Percentiles rank a stretch among this genome's conserved stretches.
These are phyloP conservation scores for Pythium vanterpoolii DNA, from an alignment of 352 stramenopile species.

Conservation along the genomic window DNA sequence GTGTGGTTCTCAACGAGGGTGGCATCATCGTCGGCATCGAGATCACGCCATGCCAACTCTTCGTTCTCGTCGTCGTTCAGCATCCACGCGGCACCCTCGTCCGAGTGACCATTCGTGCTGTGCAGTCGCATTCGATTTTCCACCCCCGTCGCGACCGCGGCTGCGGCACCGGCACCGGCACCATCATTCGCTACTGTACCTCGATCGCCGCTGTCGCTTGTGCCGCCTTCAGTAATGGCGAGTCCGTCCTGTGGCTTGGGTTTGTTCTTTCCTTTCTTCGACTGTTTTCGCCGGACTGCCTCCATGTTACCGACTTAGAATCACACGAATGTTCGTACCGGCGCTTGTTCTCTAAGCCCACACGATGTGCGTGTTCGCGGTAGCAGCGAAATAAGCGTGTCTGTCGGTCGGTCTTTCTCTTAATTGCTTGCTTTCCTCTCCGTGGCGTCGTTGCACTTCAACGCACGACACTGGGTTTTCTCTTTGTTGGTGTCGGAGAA, in stretches of 20 bases:
- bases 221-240: neutral
- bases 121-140: conserved; percentile 1
- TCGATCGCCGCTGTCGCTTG: neutral
- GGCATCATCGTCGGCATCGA: neutral
- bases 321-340: conserved; percentile 1
- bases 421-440: too few relatives aligned
- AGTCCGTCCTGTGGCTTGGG: conserved; percentile 1
- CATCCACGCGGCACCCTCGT: conserved; percentile 12
- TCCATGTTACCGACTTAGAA: conserved; percentile 13
- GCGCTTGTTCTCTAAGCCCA: neutral
- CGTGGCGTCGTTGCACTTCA: conserved; percentile 14
- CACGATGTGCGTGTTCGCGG: neutral
- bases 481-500: neutral
- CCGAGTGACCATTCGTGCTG: conserved; percentile 12
- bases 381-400: neutral
- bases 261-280: conserved; percentile 27
- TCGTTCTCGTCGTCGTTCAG: conserved; percentile 14
- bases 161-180: neutral
- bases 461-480: conserved; percentile 4
- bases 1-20: neutral
- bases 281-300: conserved; percentile 23
- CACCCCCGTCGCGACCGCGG: neutral
- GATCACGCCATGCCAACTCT: neutral
- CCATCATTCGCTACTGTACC: neutral
- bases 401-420: neutral